These are phyloP conservation scores for Coemansia sp. DNA, from an alignment of 192 early-diverging fungal genomes.

Conservation along the genomic window DNA sequence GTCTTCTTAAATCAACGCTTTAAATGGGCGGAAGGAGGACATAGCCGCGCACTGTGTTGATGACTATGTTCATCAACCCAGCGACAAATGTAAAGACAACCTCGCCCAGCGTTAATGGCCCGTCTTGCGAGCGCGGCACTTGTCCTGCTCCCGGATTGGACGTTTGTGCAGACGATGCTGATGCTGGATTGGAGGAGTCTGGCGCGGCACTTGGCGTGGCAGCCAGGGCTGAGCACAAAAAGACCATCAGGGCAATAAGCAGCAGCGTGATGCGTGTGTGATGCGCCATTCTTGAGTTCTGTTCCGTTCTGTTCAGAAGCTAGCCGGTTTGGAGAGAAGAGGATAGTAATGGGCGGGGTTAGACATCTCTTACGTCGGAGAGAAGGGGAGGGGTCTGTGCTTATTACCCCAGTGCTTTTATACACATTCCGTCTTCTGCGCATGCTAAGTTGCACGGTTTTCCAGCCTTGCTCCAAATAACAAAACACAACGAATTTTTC, in stretches of 20 bases:
- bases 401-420: too few species aligned
- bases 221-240: not conserved
- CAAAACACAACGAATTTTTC: too few species aligned
- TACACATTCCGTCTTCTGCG: too few species aligned
- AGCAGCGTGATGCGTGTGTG: not conserved
- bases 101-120: slow-evolving; percentile 6
- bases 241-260: not conserved
- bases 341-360: too few species aligned
- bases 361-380: too few species aligned
- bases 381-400: too few species aligned
- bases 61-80: slow-evolving; percentile 8
- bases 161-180: not conserved
- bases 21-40: slow-evolving; percentile 2
- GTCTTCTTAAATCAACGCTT: too few species aligned
- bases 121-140: not conserved
- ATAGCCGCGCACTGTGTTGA: slow-evolving; percentile 12
- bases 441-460: too few species aligned
- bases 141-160: too few species aligned
- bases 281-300: not conserved
- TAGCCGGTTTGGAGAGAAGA: too few species aligned
- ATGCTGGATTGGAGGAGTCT: not conserved
- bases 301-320: too few species aligned
- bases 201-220: not conserved
- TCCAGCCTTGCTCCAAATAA: too few species aligned
- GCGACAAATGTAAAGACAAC: slow-evolving; percentile 7